A percentile compares a stretch with the other conserved stretches of the same genome.
These are phyloP conservation scores for Clarireedia hainanense DNA, from an alignment of 2,329 filamentous ascomycete genomes.

Conservation along the genomic window DNA sequence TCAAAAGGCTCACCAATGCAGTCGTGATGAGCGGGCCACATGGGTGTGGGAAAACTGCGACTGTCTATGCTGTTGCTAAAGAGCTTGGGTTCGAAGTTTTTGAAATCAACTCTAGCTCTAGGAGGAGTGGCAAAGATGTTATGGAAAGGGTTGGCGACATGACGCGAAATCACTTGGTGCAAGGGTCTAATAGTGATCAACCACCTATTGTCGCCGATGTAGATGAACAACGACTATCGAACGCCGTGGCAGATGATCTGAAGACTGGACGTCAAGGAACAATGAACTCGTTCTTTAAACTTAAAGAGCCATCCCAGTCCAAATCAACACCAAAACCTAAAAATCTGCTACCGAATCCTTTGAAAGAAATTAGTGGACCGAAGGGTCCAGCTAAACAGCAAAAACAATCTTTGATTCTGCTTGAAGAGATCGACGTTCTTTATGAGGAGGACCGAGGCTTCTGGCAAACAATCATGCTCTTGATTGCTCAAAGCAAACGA, in stretches of 20 bases:
- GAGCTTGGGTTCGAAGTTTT: constrained; percentile 92
- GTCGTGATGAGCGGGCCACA: constrained; percentile 84
- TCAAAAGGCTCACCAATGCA: constrained; percentile 56
- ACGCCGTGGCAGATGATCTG: constrained; percentile 48
- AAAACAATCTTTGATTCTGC: constrained; percentile 87
- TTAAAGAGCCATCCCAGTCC: constrained; percentile 32
- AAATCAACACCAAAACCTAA: constrained; percentile 18
- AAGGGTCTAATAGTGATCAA: constrained; percentile 35
- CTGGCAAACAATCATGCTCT: constrained; percentile 71
- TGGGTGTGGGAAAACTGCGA: constrained; percentile 88
- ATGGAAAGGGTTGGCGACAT: constrained; percentile 92
- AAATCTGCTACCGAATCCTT: constrained; percentile 18
- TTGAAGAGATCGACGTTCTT: constrained; percentile 89
- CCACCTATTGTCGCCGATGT: constrained; percentile 27
- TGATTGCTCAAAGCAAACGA: constrained; percentile 78
- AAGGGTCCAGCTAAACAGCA: constrained; percentile 39
- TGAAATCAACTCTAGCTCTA: constrained; percentile 79
- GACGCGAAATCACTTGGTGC: constrained; percentile 89
- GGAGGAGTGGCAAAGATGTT: constrained; percentile 82
- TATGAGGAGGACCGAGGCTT: constrained; percentile 97
- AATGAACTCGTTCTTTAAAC: constrained; percentile 74
- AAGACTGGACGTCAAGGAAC: constrained; percentile 67
- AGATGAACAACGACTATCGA: constrained; percentile 28
- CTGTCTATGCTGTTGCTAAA: constrained; percentile 84
- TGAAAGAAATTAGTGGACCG: constrained; percentile 1